Conservation (phyloP, 345 rosid genomes). For the Lepidium didymum region DNA sequence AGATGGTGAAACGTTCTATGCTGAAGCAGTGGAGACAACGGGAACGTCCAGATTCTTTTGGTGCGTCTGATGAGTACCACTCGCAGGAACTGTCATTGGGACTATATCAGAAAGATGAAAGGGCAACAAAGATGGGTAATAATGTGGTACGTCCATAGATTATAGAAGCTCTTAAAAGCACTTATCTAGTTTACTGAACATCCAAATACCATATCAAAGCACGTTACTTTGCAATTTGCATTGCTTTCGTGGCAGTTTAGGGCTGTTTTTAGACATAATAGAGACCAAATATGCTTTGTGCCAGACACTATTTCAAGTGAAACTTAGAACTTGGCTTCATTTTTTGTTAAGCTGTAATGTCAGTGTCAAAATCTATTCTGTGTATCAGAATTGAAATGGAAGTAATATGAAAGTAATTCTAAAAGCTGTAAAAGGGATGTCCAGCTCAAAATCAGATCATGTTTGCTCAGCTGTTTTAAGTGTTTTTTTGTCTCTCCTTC, state of each 20-base stretch:
- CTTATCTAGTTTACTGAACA: conserved; percentile 8
- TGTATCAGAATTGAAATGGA: not conserved
- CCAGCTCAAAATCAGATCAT: conserved; percentile 14
- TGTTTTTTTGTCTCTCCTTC: not conserved
- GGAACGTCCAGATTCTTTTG: conserved; percentile 82
- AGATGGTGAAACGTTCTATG: conserved; percentile 47
- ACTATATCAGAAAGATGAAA: conserved; percentile 59
- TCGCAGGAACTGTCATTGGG: conserved; percentile 79
- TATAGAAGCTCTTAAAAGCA: conserved; percentile 16
- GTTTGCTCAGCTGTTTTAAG: conserved; percentile 18
- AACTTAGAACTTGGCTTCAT: conserved; percentile 5
- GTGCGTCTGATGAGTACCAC: conserved; percentile 79
- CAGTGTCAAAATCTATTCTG: conserved; percentile 5
- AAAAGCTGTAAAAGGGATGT: not conserved
- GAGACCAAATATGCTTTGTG: conserved; percentile 1
- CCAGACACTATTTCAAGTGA: not conserved
- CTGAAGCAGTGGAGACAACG: conserved; percentile 68
- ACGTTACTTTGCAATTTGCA: not conserved
- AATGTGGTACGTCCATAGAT: conserved; percentile 52
- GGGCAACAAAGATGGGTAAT: conserved; percentile 48
- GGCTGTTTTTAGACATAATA: conserved; percentile 4
- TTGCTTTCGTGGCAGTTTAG: conserved; percentile 4
- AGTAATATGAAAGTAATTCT: not conserved
- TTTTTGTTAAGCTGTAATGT: not conserved
- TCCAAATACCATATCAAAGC: conserved; percentile 8